Base-by-base conservation (phyloP, 2,329 filamentous ascomycete species). In the Aspergillus candidus region DNA sequence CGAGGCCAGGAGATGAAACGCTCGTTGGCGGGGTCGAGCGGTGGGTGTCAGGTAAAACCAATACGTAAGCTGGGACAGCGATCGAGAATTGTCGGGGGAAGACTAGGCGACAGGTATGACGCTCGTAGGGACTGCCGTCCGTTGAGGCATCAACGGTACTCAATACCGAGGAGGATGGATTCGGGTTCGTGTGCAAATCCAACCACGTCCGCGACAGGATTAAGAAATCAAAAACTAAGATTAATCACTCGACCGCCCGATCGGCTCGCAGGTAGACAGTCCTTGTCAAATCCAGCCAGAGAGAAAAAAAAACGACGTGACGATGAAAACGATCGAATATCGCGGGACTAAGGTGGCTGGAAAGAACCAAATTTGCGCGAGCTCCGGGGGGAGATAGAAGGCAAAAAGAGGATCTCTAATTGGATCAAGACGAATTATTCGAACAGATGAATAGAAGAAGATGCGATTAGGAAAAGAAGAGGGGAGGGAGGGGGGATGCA, bases 331-430 rank as follows among this genome's bases (percentile, higher is more conserved):
- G 22, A 59, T 58, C 60, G 61, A 52, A 63, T 54, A 57, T 62
- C 61, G 62, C 63, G 62, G 61, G 56, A 60, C 58, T 50, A 52
- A 61, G 57, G 58, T 62, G 60, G 60, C 60, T 63, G 62, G 62
- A 64, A 50, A 53, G 57, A 56, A 59, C 57, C 52, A 2, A 10
- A 27, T 27, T 27, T 57, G 57, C 56, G 54, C 56, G 55, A 49
- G 43, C 42, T 55, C 46, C 49, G 50, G 49, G 42, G 55, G 45
- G 47, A 53, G 48, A 51, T 44, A 46, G 45, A 50, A 47, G 47
- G 43, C 43, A 48, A 43, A 58, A 53, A 56, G 37, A 18, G 18
- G 3, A 46, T 46, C 34, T 42, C 43, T 47, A 47, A 49, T 54
- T 50, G 38, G 41, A 49, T 44, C 33, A 48, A 35, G 38, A 43